Percentiles rank a stretch among this genome's conserved stretches.
Evolutionary conservation across 2,329 filamentous ascomycete species (phyloP).

Genomic region (Knoxdaviesia proteae): DNA sequence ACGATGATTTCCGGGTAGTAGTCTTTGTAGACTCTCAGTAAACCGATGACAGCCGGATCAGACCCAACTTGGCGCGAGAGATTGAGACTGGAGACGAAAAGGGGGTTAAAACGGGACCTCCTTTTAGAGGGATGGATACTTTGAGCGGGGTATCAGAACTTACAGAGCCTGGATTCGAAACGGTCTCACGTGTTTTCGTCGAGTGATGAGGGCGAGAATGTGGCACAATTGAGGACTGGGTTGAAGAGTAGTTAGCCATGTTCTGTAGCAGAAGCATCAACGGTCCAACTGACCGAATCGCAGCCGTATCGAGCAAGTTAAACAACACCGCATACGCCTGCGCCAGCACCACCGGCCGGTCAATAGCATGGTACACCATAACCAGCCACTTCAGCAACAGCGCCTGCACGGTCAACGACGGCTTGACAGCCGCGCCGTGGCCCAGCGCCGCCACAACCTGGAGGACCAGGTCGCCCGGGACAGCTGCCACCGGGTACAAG

Average conservation of each 20-base stretch:
- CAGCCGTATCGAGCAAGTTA: slow-evolving; percentile 62
- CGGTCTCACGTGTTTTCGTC: slow-evolving; percentile 64
- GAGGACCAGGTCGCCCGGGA: slow-evolving; percentile 39
- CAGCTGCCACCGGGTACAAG: slow-evolving; percentile 48
- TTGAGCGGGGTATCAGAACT: slow-evolving; percentile 9
- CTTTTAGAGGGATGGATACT: background rate
- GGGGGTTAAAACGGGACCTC: background rate
- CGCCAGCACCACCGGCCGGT: slow-evolving; percentile 40
- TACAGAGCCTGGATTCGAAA: slow-evolving; percentile 63
- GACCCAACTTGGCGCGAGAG: slow-evolving; percentile 42
- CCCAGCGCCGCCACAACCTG: slow-evolving; percentile 55
- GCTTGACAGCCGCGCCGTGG: slow-evolving; percentile 49
- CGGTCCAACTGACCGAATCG: slow-evolving; percentile 33
- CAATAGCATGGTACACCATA: slow-evolving; percentile 51
- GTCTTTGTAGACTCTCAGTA: slow-evolving; percentile 70
- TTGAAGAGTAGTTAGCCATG: slow-evolving; percentile 7
- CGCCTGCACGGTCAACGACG: slow-evolving; percentile 48
- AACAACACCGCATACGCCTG: slow-evolving; percentile 60
- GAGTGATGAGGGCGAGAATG: slow-evolving; percentile 56
- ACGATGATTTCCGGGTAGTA: slow-evolving; percentile 81
- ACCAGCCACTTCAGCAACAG: slow-evolving; percentile 60
- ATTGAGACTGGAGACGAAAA: slow-evolving; percentile 21
- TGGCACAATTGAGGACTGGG: slow-evolving; percentile 45
- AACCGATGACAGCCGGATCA: slow-evolving; percentile 51
- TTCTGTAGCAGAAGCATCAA: background rate